Percentiles rank a stretch among this genome's conserved stretches.
Evolutionary conservation across 768 basidiomycete species (phyloP).

Genomic region (Antrodiella citrinella): DNA sequence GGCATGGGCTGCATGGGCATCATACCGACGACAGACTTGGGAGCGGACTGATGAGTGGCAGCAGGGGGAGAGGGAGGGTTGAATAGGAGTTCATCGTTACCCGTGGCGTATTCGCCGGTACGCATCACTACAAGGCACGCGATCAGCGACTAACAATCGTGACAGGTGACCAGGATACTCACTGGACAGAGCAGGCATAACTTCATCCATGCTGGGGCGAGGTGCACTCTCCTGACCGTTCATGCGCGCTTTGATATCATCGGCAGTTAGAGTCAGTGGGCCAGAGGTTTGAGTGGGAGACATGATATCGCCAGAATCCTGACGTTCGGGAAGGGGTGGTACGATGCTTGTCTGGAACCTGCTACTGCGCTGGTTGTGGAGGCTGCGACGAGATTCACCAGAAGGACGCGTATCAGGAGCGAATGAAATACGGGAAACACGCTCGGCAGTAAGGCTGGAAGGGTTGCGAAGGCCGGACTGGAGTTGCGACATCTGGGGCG

Average conservation of each 20-base stretch:
- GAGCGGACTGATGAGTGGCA: constrained; percentile 19
- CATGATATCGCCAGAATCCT: constrained; percentile 22
- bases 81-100: constrained; percentile 39
- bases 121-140: constrained; percentile 57
- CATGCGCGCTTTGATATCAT: constrained; percentile 55
- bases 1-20: constrained; percentile 37
- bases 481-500: constrained; percentile 33
- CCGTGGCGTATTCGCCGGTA: constrained; percentile 31
- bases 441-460: constrained; percentile 33
- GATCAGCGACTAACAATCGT: constrained; percentile 4
- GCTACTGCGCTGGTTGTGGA: neutral
- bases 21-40: constrained; percentile 21
- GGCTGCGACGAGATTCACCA: constrained; percentile 33
- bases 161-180: constrained; percentile 22
- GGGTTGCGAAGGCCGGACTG: constrained; percentile 50
- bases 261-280: constrained; percentile 38
- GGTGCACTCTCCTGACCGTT: constrained; percentile 26
- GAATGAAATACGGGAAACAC: constrained; percentile 59
- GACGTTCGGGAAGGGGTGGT: constrained; percentile 33
- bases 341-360: constrained; percentile 30
- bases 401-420: constrained; percentile 50
- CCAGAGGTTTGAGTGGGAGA: constrained; percentile 39
- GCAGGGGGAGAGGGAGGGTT: constrained; percentile 28
- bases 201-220: constrained; percentile 41
- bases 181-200: constrained; percentile 66